These are phyloP conservation scores for Paulownia fortunei DNA, from an alignment of 257 asterid genomes.

Conservation along the genomic window DNA sequence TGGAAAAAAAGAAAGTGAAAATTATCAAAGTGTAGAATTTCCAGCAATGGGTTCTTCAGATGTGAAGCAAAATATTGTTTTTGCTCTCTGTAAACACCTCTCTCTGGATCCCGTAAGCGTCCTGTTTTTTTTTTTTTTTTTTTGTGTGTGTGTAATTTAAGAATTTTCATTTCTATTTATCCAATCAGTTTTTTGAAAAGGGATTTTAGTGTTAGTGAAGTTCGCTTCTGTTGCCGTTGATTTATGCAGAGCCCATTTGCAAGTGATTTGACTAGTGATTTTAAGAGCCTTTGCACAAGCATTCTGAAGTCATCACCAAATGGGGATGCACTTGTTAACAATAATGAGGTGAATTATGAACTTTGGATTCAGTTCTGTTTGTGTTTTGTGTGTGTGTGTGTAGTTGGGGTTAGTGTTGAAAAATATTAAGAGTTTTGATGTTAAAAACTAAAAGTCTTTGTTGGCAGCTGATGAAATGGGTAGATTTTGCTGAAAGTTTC, in stretches of 20 bases:
- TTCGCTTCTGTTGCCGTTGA: not conserved
- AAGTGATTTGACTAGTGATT: conserved; percentile 41
- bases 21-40: not conserved
- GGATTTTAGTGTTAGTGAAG: not conserved
- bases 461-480: conserved; percentile 54
- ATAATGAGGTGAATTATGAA: conserved; percentile 47
- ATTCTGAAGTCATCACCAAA: conserved; percentile 43
- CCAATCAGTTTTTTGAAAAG: not conserved
- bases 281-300: conserved; percentile 45
- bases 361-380: not conserved
- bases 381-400: not conserved
- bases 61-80: conserved; percentile 45
- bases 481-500: conserved; percentile 50
- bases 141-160: not conserved
- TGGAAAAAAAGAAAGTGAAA: not conserved
- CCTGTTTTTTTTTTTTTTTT: not conserved
- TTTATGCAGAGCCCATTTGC: conserved; percentile 42
- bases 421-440: conserved; percentile 4
- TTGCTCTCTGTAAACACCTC: conserved; percentile 57
- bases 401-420: not conserved
- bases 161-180: not conserved
- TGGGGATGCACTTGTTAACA: conserved; percentile 36
- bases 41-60: conserved; percentile 48
- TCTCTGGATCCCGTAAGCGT: conserved; percentile 55
- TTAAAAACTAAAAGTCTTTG: not conserved